These are phyloP conservation scores for Knufia petricola DNA, from an alignment of 2,329 filamentous ascomycete species.

Conservation along the genomic window DNA sequence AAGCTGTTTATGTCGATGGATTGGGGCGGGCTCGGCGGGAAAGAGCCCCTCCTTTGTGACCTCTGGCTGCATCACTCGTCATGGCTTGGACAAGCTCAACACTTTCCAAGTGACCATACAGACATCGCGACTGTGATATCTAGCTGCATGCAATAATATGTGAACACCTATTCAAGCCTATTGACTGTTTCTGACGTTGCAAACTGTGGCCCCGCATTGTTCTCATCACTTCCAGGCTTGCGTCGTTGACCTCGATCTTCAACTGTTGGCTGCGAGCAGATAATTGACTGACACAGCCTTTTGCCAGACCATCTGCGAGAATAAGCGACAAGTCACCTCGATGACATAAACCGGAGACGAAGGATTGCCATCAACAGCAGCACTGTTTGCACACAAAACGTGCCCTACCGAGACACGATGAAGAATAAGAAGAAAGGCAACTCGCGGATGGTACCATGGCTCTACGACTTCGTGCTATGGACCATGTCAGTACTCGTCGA, in stretches of 20 bases:
- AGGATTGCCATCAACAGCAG: too few species aligned
- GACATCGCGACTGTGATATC: background rate
- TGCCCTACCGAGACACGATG: background rate
- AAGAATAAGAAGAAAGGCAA: conserved; percentile 28
- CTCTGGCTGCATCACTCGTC: background rate
- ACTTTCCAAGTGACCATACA: background rate
- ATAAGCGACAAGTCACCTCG: too few species aligned
- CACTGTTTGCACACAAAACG: background rate
- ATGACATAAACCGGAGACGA: too few species aligned
- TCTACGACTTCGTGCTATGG: conserved; percentile 43
- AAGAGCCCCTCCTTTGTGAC: background rate
- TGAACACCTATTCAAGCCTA: background rate
- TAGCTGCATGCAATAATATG: background rate
- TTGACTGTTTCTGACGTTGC: background rate
- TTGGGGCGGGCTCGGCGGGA: too few species aligned
- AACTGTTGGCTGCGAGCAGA: background rate
- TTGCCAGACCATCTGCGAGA: too few species aligned
- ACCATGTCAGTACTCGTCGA: conserved; percentile 63
- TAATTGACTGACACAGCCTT: background rate
- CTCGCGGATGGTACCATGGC: conserved; percentile 39
- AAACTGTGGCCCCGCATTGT: background rate
- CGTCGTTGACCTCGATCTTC: background rate
- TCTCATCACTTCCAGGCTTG: background rate
- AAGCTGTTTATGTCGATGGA: too few species aligned
- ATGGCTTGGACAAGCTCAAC: conserved; percentile 1